These are phyloP conservation scores for Populus hybrid DNA, from an alignment of 441 rosid genomes.

Conservation along the genomic window DNA sequence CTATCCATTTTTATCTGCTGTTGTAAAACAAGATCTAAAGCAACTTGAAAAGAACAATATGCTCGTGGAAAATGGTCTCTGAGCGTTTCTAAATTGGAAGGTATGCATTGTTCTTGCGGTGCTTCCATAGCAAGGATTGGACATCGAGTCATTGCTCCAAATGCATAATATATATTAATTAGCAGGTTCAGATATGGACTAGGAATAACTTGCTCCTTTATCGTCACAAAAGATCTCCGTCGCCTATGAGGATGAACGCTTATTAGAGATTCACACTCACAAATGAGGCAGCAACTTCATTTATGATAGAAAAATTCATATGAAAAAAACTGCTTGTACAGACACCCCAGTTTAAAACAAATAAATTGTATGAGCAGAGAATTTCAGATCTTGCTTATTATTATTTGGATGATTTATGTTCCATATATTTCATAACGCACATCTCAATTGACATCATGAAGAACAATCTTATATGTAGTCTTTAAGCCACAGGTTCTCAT, in stretches of 20 bases:
- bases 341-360: neutral
- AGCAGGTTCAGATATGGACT: too few relatives aligned
- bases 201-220: too few relatives aligned
- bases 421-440: neutral
- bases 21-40: neutral
- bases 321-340: neutral
- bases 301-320: neutral
- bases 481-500: constrained; percentile 17
- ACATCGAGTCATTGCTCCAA: too few relatives aligned
- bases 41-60: too few relatives aligned
- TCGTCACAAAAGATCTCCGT: too few relatives aligned
- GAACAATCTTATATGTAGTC: neutral
- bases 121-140: neutral
- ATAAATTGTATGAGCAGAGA: neutral
- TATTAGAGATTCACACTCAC: too few relatives aligned
- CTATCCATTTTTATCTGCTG: constrained; percentile 22
- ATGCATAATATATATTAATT: too few relatives aligned
- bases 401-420: neutral
- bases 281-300: too few relatives aligned
- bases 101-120: too few relatives aligned
- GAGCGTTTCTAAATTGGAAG: too few relatives aligned
- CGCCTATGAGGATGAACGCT: too few relatives aligned
- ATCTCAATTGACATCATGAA: neutral
- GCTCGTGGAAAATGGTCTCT: too few relatives aligned
- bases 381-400: neutral